Base-by-base conservation (phyloP, 495 filamentous ascomycete genomes). In the Endocarpon pusillum region DNA sequence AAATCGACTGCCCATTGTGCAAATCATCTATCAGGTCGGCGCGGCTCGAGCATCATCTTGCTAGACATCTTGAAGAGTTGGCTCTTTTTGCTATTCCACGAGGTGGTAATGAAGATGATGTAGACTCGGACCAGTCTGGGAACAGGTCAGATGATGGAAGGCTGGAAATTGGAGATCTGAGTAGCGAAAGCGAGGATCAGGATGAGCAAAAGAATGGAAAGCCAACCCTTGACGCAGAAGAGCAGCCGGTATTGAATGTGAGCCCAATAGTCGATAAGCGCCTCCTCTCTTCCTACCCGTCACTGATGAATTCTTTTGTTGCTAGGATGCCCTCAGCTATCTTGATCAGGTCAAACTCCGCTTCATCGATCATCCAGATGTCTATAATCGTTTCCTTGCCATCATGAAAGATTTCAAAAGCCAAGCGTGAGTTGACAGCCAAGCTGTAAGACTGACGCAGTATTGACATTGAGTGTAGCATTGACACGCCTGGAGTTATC, bases 361-460 rank as follows among this genome's bases (percentile, higher is more conserved):
- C 43, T 97, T 97, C 45, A 77, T 82, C 34, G 85, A 94, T 36
- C 83, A 92, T 43, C 87, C 89, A 5, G 91, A 97, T 52, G 89
- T 97, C 2, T 97, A 97, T 47, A 96, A 97, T 51, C 71, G 78
- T 15, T 97, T 97, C 46, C 57, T 97, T 34, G 89, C 96, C 43
- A 97, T 97, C 33, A 96, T 99, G 91, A 99, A 99, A 54, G 89
- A 99, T 41, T 99, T 99, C 59, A 99, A 99, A 59, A 93, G 85
- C 46, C 86, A 93, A 59, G 81, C 85, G 74, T 89, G 58, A 61
- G 81, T 67, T 36, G 39, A 22, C 12, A 7, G 3, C 30, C 32
- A 35, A 12, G 22, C 8, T 34, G 16, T 7, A 38, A 24, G 30
- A 11, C 33, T 23, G 3, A 14, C 19, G 27, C 21, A 14, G 16